Evolutionary conservation across 306 rosid species (phyloP), one percentile per base, ranked within the genome.

Genomic region (Citrullus amarus): DNA sequence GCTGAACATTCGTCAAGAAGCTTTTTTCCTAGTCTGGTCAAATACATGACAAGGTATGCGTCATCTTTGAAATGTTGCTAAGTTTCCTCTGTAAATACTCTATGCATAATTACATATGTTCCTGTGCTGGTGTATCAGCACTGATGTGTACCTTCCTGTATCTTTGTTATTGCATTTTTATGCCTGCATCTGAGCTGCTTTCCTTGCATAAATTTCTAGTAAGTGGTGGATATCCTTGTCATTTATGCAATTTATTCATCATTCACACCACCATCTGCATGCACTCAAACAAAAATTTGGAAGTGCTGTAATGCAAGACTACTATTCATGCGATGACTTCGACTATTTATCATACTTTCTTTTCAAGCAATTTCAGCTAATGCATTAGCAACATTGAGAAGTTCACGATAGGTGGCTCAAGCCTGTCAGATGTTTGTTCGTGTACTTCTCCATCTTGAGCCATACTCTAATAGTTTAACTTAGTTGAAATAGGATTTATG

Each of bases 11-110:
- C 96, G 81, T 86, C 87, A 8, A 92, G 72, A 81, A 80, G 84
- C 85, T 92, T 94, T 85, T 92, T 92, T 81, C 76, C 85, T 51
- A 82, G 75, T 82, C 92, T 94, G 39, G 79, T 87, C 68, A 87
- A 85, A 58, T 92, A 94, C 88, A 90, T 94, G 93, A 89, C 88
- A 78, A 92, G 97, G 98, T 94, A 88, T 4, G 17, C 69, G 8
- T n/a, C 36, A 55, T 28, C 66, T 51, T 56, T 28, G 43, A 28
- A 48, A 48, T 48, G 25, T 48, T 51, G 41, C 17, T 20, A 25
- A 20, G 55, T 69, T 69, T 69, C 1, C 36, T 69, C 17, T 32
- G 32, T 44, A 6, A 48, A 28, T 57, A 10, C 44, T 32, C 16
- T 72, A 51, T 74, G 38, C 59, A 14, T 74, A 25, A 72, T 75